A percentile compares a stretch with the other conserved stretches of the same genome.
Evolutionary conservation across 2,329 filamentous ascomycete genomes (phyloP).

Genomic region (Thermoascus crustaceus): DNA sequence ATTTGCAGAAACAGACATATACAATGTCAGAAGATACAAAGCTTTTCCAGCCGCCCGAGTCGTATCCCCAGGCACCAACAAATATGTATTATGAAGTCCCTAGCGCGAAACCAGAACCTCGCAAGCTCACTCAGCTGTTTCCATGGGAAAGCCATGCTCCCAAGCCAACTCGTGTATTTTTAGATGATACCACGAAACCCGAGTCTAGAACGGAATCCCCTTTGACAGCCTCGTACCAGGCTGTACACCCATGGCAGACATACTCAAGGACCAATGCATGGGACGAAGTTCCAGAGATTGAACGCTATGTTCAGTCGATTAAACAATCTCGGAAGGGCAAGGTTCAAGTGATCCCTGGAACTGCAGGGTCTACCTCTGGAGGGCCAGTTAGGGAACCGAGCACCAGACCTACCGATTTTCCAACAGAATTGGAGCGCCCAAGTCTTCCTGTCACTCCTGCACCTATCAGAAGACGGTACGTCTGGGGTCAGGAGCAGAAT

Average conservation of each 20-base stretch:
- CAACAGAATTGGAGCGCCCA: slow-evolving; percentile 69
- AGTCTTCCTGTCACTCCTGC: slow-evolving; percentile 87
- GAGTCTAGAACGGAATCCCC: slow-evolving; percentile 5
- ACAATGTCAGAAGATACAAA: slow-evolving; percentile 69
- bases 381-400: slow-evolving; percentile 32
- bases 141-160: slow-evolving; percentile 75
- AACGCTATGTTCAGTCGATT: slow-evolving; percentile 72
- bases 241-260: slow-evolving; percentile 59
- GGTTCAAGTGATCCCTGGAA: slow-evolving; percentile 31
- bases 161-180: slow-evolving; percentile 46
- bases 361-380: slow-evolving; percentile 14
- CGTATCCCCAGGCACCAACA: slow-evolving; percentile 74
- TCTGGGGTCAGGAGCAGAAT: slow-evolving; percentile 56
- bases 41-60: slow-evolving; percentile 66
- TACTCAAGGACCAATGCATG: slow-evolving; percentile 80
- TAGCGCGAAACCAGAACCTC: slow-evolving; percentile 45
- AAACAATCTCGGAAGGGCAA: slow-evolving; percentile 53
- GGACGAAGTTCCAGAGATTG: slow-evolving; percentile 85
- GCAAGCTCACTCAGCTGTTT: slow-evolving; percentile 64
- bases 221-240: slow-evolving; percentile 18
- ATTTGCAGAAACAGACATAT: slow-evolving; percentile 73
- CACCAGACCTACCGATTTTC: slow-evolving; percentile 74
- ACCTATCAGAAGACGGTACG: slow-evolving; percentile 60
- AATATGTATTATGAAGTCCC: slow-evolving; percentile 87
- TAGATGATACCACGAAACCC: no score